Evolutionary conservation across 208 protist species (phyloP).

Genomic region (Phytomonas serpens): DNA sequence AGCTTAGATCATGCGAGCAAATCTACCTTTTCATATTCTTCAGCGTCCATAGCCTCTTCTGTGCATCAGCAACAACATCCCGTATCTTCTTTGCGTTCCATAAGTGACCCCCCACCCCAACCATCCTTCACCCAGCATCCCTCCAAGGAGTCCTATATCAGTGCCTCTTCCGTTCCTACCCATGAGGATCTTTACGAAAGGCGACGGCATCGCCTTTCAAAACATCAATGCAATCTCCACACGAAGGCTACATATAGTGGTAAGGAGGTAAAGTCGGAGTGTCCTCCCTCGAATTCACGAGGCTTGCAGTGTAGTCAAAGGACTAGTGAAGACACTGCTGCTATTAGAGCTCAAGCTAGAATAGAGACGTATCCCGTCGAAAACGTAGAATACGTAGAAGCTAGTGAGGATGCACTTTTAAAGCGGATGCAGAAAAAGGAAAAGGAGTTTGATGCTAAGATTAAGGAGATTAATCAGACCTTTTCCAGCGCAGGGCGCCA

Average conservation of each 20-base stretch:
- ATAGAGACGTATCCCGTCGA: slow-evolving; percentile 6
- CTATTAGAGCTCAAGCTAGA: neutral
- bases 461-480: slow-evolving; percentile 67
- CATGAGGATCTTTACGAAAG: slow-evolving; percentile 3
- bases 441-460: slow-evolving; percentile 62
- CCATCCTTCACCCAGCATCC: neutral
- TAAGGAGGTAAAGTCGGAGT: neutral
- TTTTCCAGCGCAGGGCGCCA: slow-evolving; percentile 58
- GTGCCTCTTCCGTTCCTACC: neutral
- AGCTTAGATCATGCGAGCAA: neutral
- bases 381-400: slow-evolving; percentile 6
- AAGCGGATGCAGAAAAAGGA: slow-evolving; percentile 50
- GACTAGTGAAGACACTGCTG: neutral
- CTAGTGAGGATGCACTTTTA: slow-evolving; percentile 33
- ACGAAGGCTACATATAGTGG: neutral
- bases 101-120: neutral
- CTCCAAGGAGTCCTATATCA: neutral
- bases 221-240: neutral
- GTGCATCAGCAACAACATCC: neutral
- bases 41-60: neutral
- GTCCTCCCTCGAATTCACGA: neutral
- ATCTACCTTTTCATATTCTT: neutral
- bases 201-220: neutral
- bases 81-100: neutral
- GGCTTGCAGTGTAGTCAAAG: neutral